Evolutionary conservation across 768 basidiomycete species (phyloP).

Genomic region (Sporobolomyces phaffii): DNA sequence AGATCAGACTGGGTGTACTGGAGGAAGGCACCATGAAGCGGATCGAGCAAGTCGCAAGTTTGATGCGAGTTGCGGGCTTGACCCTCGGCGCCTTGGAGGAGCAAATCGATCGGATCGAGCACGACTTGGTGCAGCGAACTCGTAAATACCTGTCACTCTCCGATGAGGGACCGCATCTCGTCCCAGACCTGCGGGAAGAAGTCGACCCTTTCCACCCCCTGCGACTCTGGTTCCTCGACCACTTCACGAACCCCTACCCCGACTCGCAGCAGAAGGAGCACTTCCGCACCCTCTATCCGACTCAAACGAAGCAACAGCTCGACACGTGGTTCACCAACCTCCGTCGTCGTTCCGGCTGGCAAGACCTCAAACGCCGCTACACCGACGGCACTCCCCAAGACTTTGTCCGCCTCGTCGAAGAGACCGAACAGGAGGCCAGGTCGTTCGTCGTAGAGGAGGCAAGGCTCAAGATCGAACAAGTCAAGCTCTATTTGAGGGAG

Average conservation of each 20-base stretch:
- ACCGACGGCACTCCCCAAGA: neutral
- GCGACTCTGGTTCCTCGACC: slow-evolving; percentile 20
- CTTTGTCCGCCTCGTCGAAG: neutral
- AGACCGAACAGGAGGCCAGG: neutral
- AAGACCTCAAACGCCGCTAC: slow-evolving; percentile 3
- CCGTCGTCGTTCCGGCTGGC: slow-evolving; percentile 29
- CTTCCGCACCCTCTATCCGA: slow-evolving; percentile 3
- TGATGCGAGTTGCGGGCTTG: too few species aligned
- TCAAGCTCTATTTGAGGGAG: slow-evolving; percentile 14
- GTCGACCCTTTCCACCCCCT: slow-evolving; percentile 13
- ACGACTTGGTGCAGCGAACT: too few species aligned
- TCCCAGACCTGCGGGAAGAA: neutral
- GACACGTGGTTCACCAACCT: slow-evolving; percentile 35
- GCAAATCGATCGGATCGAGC: too few species aligned
- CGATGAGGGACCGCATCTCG: neutral
- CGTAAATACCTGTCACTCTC: neutral
- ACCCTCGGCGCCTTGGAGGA: too few species aligned
- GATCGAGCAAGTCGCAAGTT: too few species aligned
- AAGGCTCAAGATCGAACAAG: neutral
- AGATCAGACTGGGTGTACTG: too few species aligned
- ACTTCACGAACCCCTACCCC: slow-evolving; percentile 28
- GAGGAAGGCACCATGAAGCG: too few species aligned
- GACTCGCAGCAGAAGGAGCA: neutral
- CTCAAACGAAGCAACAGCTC: slow-evolving; percentile 13
- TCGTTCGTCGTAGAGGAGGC: neutral